Evolutionary conservation across 371 early-diverging fungal genomes (phyloP).

Genomic region (Blyttiomyces sp.): DNA sequence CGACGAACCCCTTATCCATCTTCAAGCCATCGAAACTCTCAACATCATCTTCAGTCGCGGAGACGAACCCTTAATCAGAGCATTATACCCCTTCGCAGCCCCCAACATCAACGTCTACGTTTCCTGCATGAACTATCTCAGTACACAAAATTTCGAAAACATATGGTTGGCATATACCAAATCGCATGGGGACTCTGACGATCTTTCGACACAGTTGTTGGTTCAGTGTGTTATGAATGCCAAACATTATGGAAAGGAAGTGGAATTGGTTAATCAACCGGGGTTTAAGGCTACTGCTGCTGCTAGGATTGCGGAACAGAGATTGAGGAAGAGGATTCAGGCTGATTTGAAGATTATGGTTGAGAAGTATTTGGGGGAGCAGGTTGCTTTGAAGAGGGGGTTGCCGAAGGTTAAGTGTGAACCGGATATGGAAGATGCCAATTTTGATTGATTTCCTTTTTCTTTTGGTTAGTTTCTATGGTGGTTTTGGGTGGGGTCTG

Average conservation of each 20-base stretch:
- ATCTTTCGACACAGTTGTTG: not conserved
- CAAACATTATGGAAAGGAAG: not conserved
- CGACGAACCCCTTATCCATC: slow-evolving; percentile 9
- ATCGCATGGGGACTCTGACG: not conserved
- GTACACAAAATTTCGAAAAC: slow-evolving; percentile 6
- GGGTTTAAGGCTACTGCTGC: not conserved
- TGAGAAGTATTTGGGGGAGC: slow-evolving; percentile 6
- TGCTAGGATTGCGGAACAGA: not conserved
- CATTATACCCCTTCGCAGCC: slow-evolving; percentile 18
- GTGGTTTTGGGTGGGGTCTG: not conserved
- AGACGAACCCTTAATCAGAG: slow-evolving; percentile 19
- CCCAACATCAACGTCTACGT: slow-evolving; percentile 20
- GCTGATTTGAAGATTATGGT: slow-evolving; percentile 8
- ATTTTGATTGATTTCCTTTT: not conserved
- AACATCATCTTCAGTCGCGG: slow-evolving; percentile 29
- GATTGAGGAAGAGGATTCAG: not conserved
- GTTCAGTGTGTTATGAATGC: not conserved
- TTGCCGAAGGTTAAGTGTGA: not conserved
- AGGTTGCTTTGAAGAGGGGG: not conserved
- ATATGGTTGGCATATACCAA: not conserved
- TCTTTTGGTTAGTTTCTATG: not conserved
- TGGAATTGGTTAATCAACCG: not conserved
- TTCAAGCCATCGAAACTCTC: slow-evolving; percentile 20
- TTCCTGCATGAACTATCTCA: slow-evolving; percentile 12
- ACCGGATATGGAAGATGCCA: not conserved